phyloP scores from a whole-genome alignment of 768 basidiomycete species.

The Cystofilobasidium capitatum region DNA sequence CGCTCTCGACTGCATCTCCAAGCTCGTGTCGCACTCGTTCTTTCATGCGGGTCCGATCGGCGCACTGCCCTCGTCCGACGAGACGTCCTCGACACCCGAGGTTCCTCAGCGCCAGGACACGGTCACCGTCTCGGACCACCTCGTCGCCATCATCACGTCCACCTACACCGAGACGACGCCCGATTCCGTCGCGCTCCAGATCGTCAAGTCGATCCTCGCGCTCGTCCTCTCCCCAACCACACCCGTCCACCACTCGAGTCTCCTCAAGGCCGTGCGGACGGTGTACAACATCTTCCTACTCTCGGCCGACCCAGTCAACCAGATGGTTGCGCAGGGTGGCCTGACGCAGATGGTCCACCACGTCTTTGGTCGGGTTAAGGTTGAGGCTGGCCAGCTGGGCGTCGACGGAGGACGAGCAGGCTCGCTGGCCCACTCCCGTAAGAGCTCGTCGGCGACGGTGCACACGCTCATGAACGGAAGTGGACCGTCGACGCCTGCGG shows the following conservation, averaged over 20 bases:
- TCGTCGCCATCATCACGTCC: constrained; percentile 86
- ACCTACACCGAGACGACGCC: constrained; percentile 81
- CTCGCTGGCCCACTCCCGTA: neutral
- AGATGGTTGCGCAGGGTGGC: constrained; percentile 96
- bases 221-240: constrained; percentile 76
- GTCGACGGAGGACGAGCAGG: neutral
- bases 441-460: neutral
- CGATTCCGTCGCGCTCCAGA: constrained; percentile 85
- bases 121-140: constrained; percentile 78
- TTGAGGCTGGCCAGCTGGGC: constrained; percentile 28
- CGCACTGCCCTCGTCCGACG: constrained; percentile 49
- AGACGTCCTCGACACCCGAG: constrained; percentile 34
- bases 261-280: constrained; percentile 90
- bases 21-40: constrained; percentile 94
- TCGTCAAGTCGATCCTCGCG: constrained; percentile 86
- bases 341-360: constrained; percentile 98
- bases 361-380: constrained; percentile 61
- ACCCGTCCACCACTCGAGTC: constrained; percentile 86
- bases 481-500: neutral
- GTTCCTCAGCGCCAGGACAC: constrained; percentile 43
- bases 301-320: constrained; percentile 79
- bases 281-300: constrained; percentile 97
- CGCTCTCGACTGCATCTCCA: constrained; percentile 92
- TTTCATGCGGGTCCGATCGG: constrained; percentile 43
- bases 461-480: neutral